phyloP scores from a whole-genome alignment of 1,284 basidiomycete genomes.

The Lentinula novae-zelandiae region DNA sequence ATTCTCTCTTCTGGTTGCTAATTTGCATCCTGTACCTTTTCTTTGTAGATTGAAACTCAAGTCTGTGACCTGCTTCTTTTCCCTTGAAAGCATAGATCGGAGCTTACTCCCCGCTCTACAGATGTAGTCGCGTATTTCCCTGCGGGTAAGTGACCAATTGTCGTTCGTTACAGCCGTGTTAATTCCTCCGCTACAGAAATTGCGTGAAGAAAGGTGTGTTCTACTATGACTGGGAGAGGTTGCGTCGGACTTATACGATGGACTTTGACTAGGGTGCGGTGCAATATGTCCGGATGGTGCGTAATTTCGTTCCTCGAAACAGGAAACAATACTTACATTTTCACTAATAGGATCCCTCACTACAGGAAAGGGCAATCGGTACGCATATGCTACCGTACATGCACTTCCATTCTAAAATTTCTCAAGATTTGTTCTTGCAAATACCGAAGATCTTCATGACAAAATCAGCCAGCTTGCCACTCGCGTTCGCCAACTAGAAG shows the following conservation, averaged over 20 bases:
- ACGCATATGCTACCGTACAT: conserved; percentile 8
- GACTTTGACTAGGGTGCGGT: conserved; percentile 15
- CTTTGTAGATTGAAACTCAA: conserved; percentile 55
- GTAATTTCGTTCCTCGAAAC: conserved; percentile 11
- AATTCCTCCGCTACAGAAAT: conserved; percentile 35
- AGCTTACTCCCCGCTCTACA: conserved; percentile 21
- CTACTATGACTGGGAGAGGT: neutral
- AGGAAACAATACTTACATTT: conserved; percentile 8
- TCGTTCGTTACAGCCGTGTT: neutral
- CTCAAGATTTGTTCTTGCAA: conserved; percentile 60
- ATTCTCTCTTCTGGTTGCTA: neutral
- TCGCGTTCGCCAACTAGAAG: conserved; percentile 61
- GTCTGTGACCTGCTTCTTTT: conserved; percentile 31
- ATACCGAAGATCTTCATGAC: conserved; percentile 64
- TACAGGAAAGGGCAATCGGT: conserved; percentile 72
- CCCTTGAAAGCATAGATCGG: conserved; percentile 6
- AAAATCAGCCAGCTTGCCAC: conserved; percentile 57
- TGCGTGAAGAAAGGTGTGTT: conserved; percentile 63
- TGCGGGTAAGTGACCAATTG: conserved; percentile 36
- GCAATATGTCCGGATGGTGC: conserved; percentile 59
- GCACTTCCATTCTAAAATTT: neutral
- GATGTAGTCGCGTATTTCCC: conserved; percentile 62
- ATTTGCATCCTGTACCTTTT: conserved; percentile 8
- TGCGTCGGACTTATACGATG: neutral
- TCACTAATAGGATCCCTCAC: conserved; percentile 52